These are phyloP conservation scores for Pyrrhoderma lamaoense DNA, from an alignment of 1,284 basidiomycete species.

Conservation along the genomic window DNA sequence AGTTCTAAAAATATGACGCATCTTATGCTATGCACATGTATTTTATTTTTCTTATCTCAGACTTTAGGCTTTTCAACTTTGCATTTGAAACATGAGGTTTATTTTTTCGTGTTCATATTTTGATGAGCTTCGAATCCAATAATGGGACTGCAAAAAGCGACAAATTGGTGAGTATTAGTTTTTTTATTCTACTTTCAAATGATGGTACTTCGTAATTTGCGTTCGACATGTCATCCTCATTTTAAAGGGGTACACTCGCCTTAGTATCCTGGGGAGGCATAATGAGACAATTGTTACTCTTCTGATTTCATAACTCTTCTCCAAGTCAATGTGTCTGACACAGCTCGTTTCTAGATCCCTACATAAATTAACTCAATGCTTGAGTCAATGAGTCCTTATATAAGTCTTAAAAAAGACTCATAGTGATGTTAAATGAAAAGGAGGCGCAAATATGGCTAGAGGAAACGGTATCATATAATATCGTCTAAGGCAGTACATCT, in stretches of 20 bases:
- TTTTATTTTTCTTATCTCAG: not conserved
- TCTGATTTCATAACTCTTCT: conserved; percentile 2
- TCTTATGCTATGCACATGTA: conserved; percentile 12
- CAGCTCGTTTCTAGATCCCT: too few relatives aligned
- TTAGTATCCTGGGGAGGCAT: conserved; percentile 6
- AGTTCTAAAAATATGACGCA: conserved; percentile 9
- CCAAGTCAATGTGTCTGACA: not conserved
- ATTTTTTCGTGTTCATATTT: too few relatives aligned
- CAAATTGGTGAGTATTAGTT: conserved; percentile 2
- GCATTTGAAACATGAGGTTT: too few relatives aligned
- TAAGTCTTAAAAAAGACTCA: too few relatives aligned
- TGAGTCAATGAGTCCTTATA: too few relatives aligned
- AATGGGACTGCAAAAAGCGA: too few relatives aligned
- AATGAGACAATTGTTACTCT: conserved; percentile 13
- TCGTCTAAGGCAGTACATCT: conserved; percentile 8
- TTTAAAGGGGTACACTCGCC: conserved; percentile 14
- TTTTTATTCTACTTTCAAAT: conserved; percentile 3
- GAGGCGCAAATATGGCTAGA: too few relatives aligned
- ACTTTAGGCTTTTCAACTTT: too few relatives aligned
- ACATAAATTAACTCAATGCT: too few relatives aligned
- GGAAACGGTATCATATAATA: too few relatives aligned
- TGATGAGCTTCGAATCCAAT: too few relatives aligned
- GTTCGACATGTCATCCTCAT: conserved; percentile 15
- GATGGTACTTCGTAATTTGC: conserved; percentile 17
- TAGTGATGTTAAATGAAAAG: too few relatives aligned